These are phyloP conservation scores for Spizellomyces punctatus DNA, from an alignment of 192 early-diverging fungal genomes.

Conservation along the genomic window DNA sequence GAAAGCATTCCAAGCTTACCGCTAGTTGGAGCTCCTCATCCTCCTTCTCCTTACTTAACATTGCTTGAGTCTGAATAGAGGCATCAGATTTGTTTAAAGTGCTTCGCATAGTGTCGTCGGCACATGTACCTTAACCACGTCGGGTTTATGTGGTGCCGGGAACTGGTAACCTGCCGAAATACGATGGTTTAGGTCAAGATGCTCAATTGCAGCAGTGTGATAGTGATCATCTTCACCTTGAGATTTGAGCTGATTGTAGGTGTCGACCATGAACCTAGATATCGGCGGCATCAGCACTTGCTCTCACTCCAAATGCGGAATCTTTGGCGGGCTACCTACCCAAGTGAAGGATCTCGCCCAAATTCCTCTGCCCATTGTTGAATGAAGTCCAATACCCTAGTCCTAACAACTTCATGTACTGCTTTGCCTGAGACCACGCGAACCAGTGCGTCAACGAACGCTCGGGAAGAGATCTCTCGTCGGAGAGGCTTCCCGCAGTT, in stretches of 20 bases:
- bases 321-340: conserved; percentile 52
- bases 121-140: conserved; percentile 24
- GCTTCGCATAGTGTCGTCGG: no score
- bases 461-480: conserved; percentile 83
- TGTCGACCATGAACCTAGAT: conserved; percentile 43
- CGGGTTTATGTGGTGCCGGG: conserved; percentile 40
- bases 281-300: not conserved
- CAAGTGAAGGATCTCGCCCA: conserved; percentile 73
- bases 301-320: no score
- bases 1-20: conserved; percentile 4
- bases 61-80: conserved; percentile 28
- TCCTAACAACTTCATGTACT: conserved; percentile 80
- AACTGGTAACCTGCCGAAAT: conserved; percentile 22
- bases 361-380: conserved; percentile 92
- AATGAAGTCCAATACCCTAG: conserved; percentile 82
- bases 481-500: conserved; percentile 82
- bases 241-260: conserved; percentile 47
- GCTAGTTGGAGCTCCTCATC: conserved; percentile 94
- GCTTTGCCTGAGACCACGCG: conserved; percentile 72
- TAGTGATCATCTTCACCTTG: conserved; percentile 43
- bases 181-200: conserved; percentile 8
- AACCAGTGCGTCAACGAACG: conserved; percentile 78
- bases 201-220: not conserved
- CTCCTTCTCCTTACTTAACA: conserved; percentile 87
- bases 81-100: no score